Percentiles rank a stretch among this genome's conserved stretches.
phyloP scores from a whole-genome alignment of 1,284 basidiomycete genomes.

The Rhizopogon parksii region DNA sequence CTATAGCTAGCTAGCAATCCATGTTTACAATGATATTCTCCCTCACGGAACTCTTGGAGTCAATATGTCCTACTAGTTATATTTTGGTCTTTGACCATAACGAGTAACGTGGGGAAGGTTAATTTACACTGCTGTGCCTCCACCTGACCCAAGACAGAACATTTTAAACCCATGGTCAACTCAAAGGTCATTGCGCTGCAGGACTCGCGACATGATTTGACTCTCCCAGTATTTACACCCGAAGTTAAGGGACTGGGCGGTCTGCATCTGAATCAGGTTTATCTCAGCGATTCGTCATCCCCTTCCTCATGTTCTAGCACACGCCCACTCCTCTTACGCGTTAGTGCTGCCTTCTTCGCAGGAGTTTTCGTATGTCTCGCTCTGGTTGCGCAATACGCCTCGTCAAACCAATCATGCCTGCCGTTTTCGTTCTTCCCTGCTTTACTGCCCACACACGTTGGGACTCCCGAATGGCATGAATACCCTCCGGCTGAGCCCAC shows the following conservation, averaged over 20 bases:
- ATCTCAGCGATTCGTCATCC: background rate
- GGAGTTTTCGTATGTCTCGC: slow-evolving; percentile 9
- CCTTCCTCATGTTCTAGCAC: background rate
- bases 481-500: slow-evolving; percentile 10
- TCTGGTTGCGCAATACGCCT: slow-evolving; percentile 7
- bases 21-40: no score
- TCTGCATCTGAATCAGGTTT: background rate
- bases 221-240: background rate
- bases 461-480: slow-evolving; percentile 13
- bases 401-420: slow-evolving; percentile 4
- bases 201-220: background rate
- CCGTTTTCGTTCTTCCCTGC: background rate
- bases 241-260: background rate
- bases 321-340: background rate
- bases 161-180: no score
- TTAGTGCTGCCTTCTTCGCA: slow-evolving; percentile 9
- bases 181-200: background rate
- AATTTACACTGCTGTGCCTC: no score
- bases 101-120: no score
- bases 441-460: slow-evolving; percentile 1
- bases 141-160: no score
- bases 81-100: no score
- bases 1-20: no score
- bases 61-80: no score
- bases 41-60: no score